Evolutionary conservation across 73 alveolate species (phyloP).

Genomic region (Uronychia binucleata): DNA sequence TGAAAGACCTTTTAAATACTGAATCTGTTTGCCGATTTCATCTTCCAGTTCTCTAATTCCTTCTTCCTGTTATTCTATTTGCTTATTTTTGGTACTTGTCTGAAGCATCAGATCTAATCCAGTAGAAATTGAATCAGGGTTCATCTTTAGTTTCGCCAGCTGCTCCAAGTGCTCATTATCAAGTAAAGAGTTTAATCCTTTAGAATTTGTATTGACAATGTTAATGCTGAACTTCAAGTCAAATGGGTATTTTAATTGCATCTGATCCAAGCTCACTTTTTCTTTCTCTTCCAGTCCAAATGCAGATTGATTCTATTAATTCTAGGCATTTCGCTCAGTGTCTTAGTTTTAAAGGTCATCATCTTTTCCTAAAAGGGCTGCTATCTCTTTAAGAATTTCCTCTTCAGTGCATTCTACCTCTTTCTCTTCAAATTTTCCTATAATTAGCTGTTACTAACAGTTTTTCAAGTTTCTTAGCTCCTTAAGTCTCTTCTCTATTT

Average conservation of each 20-base stretch:
- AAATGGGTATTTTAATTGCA: neutral
- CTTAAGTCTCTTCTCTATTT: neutral
- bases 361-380: neutral
- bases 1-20: too few species aligned
- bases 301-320: neutral
- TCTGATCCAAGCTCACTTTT: neutral
- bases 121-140: neutral
- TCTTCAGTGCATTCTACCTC: neutral
- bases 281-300: neutral
- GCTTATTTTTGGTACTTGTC: too few species aligned
- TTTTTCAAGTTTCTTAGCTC: neutral
- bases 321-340: neutral
- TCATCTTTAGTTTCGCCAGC: neutral
- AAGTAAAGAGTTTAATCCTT: neutral
- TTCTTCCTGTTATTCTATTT: neutral
- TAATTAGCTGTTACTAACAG: neutral
- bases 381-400: neutral
- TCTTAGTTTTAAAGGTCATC: too few species aligned
- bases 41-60: neutral
- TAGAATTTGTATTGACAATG: neutral
- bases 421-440: neutral
- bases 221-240: neutral
- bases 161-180: neutral
- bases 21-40: neutral
- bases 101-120: neutral